Evolutionary conservation across 225 moss, liverwort and hornwort species (phyloP), one percentile per base, ranked within the genome.

Genomic region (Sphagnum tenellum): DNA sequence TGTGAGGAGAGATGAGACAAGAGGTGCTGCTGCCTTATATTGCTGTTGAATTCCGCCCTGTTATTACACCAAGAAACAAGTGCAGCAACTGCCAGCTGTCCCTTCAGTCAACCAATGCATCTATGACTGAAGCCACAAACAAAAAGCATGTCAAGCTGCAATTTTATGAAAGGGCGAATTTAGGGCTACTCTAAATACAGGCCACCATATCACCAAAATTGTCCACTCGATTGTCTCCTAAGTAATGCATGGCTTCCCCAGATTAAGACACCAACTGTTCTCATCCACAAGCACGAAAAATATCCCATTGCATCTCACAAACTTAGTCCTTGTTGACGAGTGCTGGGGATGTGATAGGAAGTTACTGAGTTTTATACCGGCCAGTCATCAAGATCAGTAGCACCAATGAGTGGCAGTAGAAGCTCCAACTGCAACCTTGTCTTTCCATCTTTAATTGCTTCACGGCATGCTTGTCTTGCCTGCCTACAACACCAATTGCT

Each of bases 311-410:
- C 29, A 29, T 29, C 29, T 29, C 29, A 29, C 29, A 29, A 29
- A 29, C 29, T 0, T 29, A 29, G 29, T 29, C 29, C 29, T 29
- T 29, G 29, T 29, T 29, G 29, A 29, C 29, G 29, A 29, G 29
- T n/a, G n/a, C 29, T 0, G 29, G 29, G 29, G 29, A 29, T 29
- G 29, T 29, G 29, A 29, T 29, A 29, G 29, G 29, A 29, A 29
- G 29, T 29, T 29, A 29, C 29, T 29, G 29, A 29, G 29, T 29
- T 5, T 69, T 75, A 55, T 83, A 90, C 90, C 71, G 93, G 93
- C 89, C 93, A 93, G 72, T 94, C 93, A 81, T 94, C 93, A 52
- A 94, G 89, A 70, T 94, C 93, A 7, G 93, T 94, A 47, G 93
- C 93, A 57, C 93, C 93, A 59, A 86, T 94, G 54, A 94, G 78